Base-by-base conservation (phyloP, 192 early-diverging fungal species). In the Entophlyctis luteolus region DNA sequence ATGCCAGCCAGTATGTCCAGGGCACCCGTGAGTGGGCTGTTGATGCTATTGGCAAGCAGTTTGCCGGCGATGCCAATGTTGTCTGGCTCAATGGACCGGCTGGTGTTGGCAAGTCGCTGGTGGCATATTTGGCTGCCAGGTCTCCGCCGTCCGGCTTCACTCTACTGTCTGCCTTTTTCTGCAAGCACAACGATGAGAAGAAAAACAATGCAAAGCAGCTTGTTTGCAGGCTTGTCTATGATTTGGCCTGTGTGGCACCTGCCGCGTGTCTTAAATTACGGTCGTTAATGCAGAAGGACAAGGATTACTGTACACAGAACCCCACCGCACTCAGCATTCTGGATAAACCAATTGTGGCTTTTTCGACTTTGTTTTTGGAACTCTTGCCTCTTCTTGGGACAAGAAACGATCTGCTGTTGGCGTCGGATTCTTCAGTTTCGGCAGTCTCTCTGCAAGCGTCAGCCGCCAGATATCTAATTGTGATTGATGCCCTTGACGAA, bases 401-500 rank as follows among this genome's bases (percentile, higher is more conserved):
- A 59, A 35, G 10, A n/a, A n/a, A n/a, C n/a, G n/a, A n/a, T n/a
- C n/a, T n/a, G n/a, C 48, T 54, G 8, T 29, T 71, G 20, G n/a
- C n/a, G n/a, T n/a, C n/a, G n/a, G n/a, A n/a, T n/a, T n/a, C n/a
- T n/a, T n/a, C n/a, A n/a, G n/a, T n/a, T n/a, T n/a, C n/a, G n/a
- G n/a, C n/a, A n/a, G n/a, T n/a, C n/a, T n/a, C n/a, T n/a, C n/a
- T n/a, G n/a, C n/a, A n/a, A n/a, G n/a, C n/a, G n/a, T n/a, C n/a
- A n/a, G n/a, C n/a, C n/a, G n/a, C n/a, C n/a, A n/a, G n/a, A n/a
- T n/a, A n/a, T n/a, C n/a, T n/a, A n/a, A 12, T 71, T 14, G 50
- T 71, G 20, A 45, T 71, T 35, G 70, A 71, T 27, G 70, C 70
- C 5, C 36, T 71, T 3, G 70, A 71, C 36, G 70, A 71, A 54